These are phyloP conservation scores for Wickerhamomyces strasburgensis DNA, from an alignment of 805 yeast genomes.

Conservation along the genomic window DNA sequence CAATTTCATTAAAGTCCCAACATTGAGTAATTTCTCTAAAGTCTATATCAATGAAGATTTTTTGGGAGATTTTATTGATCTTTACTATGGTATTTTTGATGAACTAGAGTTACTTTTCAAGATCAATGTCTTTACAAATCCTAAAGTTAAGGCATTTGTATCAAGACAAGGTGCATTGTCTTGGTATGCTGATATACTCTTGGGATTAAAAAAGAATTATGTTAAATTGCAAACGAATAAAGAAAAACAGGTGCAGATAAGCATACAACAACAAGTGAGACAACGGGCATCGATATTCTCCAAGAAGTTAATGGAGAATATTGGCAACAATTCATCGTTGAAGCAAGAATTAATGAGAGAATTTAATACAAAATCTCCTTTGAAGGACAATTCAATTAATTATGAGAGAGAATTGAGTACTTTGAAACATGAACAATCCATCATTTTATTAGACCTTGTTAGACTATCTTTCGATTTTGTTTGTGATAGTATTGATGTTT, in stretches of 20 bases:
- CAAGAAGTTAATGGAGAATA: slow-evolving; percentile 30
- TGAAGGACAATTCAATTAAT: slow-evolving; percentile 6
- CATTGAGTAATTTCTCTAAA: slow-evolving; percentile 18
- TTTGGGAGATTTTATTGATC: slow-evolving; percentile 45
- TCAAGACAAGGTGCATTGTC: slow-evolving; percentile 57
- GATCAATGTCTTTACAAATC: slow-evolving; percentile 40
- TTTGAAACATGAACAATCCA: slow-evolving; percentile 31
- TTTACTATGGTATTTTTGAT: slow-evolving; percentile 64
- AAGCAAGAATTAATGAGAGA: slow-evolving; percentile 29
- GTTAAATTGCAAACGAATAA: slow-evolving; percentile 36
- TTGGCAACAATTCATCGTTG: slow-evolving; percentile 22
- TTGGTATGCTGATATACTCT: slow-evolving; percentile 63
- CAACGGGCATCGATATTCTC: slow-evolving; percentile 44
- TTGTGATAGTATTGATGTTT: slow-evolving; percentile 44
- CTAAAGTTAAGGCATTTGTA: slow-evolving; percentile 34
- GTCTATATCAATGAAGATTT: slow-evolving; percentile 40
- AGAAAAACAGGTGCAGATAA: slow-evolving; percentile 46
- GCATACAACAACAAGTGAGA: slow-evolving; percentile 58
- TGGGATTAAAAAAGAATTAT: slow-evolving; percentile 50
- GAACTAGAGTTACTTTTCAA: slow-evolving; percentile 56
- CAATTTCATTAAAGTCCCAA: slow-evolving; percentile 16
- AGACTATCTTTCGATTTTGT: slow-evolving; percentile 42
- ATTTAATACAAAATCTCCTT: slow-evolving; percentile 20
- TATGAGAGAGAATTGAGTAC: slow-evolving; percentile 26
- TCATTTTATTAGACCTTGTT: slow-evolving; percentile 36